Conservation (phyloP, 179 eudicot genomes). For the Silene noctiflora region DNA sequence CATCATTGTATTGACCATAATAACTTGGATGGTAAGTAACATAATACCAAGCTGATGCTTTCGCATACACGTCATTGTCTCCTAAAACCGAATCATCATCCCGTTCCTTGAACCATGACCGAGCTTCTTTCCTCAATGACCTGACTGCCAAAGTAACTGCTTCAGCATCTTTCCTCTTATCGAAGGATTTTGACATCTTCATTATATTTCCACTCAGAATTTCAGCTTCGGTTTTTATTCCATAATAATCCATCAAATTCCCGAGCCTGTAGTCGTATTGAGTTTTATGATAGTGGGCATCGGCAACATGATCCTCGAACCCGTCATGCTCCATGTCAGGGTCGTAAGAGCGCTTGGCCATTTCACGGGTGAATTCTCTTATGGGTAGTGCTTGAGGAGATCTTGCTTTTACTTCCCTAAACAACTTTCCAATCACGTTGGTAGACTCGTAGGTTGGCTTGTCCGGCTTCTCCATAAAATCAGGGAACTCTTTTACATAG, state of each 20-base stretch:
- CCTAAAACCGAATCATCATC: slow-evolving; percentile 22
- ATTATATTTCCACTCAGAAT: slow-evolving; percentile 73
- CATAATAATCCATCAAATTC: slow-evolving; percentile 81
- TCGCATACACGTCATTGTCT: slow-evolving; percentile 43
- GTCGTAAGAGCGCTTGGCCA: slow-evolving; percentile 59
- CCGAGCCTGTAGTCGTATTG: slow-evolving; percentile 78
- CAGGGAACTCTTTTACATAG: slow-evolving; percentile 66
- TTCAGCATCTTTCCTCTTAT: slow-evolving; percentile 68
- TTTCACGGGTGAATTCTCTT: slow-evolving; percentile 49
- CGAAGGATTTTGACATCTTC: slow-evolving; percentile 72
- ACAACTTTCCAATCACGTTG: slow-evolving; percentile 74
- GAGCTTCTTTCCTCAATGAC: slow-evolving; percentile 75
- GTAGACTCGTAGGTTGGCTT: slow-evolving; percentile 58
- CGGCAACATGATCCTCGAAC: slow-evolving; percentile 53
- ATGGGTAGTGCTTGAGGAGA: slow-evolving; percentile 44
- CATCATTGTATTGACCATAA: slow-evolving; percentile 64
- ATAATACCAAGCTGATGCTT: slow-evolving; percentile 92
- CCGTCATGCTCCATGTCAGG: slow-evolving; percentile 73
- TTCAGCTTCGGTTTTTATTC: slow-evolving; percentile 82
- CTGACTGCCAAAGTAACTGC: slow-evolving; percentile 61
- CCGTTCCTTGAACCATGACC: slow-evolving; percentile 53
- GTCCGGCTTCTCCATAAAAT: slow-evolving; percentile 91
- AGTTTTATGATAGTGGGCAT: slow-evolving; percentile 60
- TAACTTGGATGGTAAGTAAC: slow-evolving; percentile 69
- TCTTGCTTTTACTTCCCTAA: slow-evolving; percentile 59